Conservation (phyloP, 2,329 filamentous ascomycete species). For the Claviceps sp. region DNA sequence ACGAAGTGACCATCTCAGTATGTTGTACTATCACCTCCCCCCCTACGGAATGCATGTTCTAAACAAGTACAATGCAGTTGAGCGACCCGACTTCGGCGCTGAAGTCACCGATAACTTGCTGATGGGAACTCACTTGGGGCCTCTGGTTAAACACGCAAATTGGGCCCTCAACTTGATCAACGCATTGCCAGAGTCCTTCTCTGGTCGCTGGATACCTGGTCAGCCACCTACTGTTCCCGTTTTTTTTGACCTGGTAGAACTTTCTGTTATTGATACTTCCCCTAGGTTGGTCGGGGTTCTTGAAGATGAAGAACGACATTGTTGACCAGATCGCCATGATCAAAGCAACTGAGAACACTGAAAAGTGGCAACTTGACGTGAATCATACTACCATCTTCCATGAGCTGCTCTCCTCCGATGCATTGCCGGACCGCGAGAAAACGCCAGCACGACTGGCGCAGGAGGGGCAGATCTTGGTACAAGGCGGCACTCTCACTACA, state of each 20-base stretch:
- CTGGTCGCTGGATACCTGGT: conserved; percentile 21
- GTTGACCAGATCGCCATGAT: conserved; percentile 22
- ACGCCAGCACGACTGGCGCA: conserved; percentile 20
- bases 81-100: conserved; percentile 21
- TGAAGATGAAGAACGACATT: conserved; percentile 27
- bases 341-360: conserved; percentile 19
- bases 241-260: background rate
- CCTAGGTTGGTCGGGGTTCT: conserved; percentile 22
- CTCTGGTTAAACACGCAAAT: conserved; percentile 22
- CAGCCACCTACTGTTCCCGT: conserved; percentile 5
- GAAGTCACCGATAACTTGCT: conserved; percentile 23
- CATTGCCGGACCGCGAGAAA: conserved; percentile 22
- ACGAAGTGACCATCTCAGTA: conserved; percentile 19
- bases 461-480: conserved; percentile 25
- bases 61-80: conserved; percentile 12
- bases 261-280: conserved; percentile 9
- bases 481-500: conserved; percentile 28
- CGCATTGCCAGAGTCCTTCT: conserved; percentile 21
- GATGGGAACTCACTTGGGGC: conserved; percentile 24
- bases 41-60: background rate
- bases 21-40: background rate
- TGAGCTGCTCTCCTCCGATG: conserved; percentile 18
- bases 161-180: conserved; percentile 23
- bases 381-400: conserved; percentile 24
- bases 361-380: conserved; percentile 20